Evolutionary conservation across 2,329 filamentous ascomycete genomes (phyloP).

Genomic region (Colletotrichum sp.): DNA sequence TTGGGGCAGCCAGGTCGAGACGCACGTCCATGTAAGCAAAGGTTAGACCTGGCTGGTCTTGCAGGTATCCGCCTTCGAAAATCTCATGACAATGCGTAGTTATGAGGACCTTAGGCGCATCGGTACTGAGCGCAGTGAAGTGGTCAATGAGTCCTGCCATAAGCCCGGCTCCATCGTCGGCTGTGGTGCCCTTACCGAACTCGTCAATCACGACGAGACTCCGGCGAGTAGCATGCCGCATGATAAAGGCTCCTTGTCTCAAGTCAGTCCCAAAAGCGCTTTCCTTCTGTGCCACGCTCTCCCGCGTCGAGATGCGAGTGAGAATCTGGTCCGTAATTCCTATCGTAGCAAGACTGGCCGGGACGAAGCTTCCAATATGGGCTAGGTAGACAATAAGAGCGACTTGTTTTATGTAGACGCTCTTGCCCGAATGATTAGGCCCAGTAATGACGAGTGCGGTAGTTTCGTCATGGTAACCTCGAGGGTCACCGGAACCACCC

Average conservation of each 20-base stretch:
- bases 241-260: slow-evolving; percentile 80
- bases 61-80: slow-evolving; percentile 67
- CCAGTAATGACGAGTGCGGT: slow-evolving; percentile 85
- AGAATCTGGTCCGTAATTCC: slow-evolving; percentile 93
- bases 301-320: slow-evolving; percentile 79
- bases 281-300: slow-evolving; percentile 63
- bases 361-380: slow-evolving; percentile 91
- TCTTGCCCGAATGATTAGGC: slow-evolving; percentile 97
- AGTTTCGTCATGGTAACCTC: slow-evolving; percentile 16
- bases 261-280: slow-evolving; percentile 79
- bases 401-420: slow-evolving; percentile 91
- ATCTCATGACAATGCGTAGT: slow-evolving; percentile 75
- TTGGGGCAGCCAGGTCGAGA: slow-evolving; percentile 55
- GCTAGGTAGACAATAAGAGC: slow-evolving; percentile 91
- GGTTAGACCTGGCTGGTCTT: slow-evolving; percentile 50
- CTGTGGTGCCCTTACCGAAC: slow-evolving; percentile 73
- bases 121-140: slow-evolving; percentile 50
- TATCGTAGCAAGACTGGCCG: slow-evolving; percentile 76
- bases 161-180: slow-evolving; percentile 63
- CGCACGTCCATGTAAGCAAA: slow-evolving; percentile 77
- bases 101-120: slow-evolving; percentile 61
- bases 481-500: slow-evolving; percentile 57
- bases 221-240: slow-evolving; percentile 74
- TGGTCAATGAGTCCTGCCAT: slow-evolving; percentile 62
- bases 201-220: slow-evolving; percentile 93